phyloP scores from a whole-genome alignment of 495 filamentous ascomycete genomes.

The Stereocaulon alpinum region DNA sequence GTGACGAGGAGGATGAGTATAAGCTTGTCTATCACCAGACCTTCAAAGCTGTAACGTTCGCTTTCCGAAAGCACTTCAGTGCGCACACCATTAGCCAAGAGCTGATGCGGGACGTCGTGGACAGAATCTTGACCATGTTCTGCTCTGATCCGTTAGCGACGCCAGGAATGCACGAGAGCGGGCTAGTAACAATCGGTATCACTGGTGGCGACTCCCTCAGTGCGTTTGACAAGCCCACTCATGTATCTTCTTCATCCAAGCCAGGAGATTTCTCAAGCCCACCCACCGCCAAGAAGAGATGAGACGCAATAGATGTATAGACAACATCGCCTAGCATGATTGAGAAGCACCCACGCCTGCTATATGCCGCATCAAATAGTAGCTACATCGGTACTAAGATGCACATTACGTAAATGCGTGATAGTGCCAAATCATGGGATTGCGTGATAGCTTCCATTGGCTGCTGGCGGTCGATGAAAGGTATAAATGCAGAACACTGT shows the following conservation, averaged over 20 bases:
- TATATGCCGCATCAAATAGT: too few relatives aligned
- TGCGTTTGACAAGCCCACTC: background rate
- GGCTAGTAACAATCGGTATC: background rate
- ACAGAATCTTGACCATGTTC: constrained; percentile 33
- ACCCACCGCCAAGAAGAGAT: background rate
- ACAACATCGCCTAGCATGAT: too few relatives aligned
- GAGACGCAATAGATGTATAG: background rate
- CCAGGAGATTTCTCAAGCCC: background rate
- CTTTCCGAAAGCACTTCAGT: constrained; percentile 41
- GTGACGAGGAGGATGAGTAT: constrained; percentile 47
- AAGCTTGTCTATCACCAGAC: constrained; percentile 57
- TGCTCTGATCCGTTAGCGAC: constrained; percentile 29
- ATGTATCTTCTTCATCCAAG: background rate
- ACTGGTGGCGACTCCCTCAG: background rate
- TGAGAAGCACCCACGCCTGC: too few relatives aligned
- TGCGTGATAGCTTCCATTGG: too few relatives aligned
- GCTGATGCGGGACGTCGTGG: constrained; percentile 32
- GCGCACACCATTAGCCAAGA: constrained; percentile 23
- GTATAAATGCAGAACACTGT: too few relatives aligned
- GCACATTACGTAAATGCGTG: too few relatives aligned
- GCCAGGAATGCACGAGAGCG: background rate
- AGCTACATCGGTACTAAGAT: too few relatives aligned
- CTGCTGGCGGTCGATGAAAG: too few relatives aligned
- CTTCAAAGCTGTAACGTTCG: constrained; percentile 50
- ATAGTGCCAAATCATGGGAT: too few relatives aligned